These are phyloP conservation scores for Nigrospora osmanthi DNA, from an alignment of 2,329 filamentous ascomycete species.

Conservation along the genomic window DNA sequence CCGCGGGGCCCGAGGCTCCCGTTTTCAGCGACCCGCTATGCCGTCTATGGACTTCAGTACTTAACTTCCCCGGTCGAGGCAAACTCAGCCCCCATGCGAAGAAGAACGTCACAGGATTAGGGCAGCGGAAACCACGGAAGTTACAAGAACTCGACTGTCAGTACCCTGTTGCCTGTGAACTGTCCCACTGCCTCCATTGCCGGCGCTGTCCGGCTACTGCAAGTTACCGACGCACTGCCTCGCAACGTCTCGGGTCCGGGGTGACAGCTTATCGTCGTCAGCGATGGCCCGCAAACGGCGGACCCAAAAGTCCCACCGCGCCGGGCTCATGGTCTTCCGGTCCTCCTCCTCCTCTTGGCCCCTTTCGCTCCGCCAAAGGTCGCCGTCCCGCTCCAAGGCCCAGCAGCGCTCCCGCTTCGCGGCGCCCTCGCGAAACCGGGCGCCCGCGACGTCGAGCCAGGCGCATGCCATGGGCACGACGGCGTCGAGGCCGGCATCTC, in stretches of 20 bases:
- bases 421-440: conserved; percentile 2
- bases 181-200: too few relatives aligned
- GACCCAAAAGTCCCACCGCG: conserved; percentile 3
- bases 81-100: too few relatives aligned
- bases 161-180: too few relatives aligned
- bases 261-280: background rate
- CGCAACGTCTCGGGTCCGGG: background rate
- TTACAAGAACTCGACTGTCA: too few relatives aligned
- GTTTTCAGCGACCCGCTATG: too few relatives aligned
- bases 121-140: too few relatives aligned
- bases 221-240: background rate
- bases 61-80: too few relatives aligned
- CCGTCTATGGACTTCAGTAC: too few relatives aligned
- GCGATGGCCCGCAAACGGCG: background rate
- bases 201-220: background rate
- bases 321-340: background rate
- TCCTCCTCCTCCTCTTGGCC: background rate
- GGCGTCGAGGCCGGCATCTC: conserved; percentile 3
- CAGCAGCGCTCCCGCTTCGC: conserved; percentile 1
- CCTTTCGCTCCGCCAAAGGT: background rate
- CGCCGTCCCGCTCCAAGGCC: conserved; percentile 2
- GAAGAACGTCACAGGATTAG: too few relatives aligned
- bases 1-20: too few relatives aligned
- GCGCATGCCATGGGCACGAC: conserved; percentile 3
- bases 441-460: conserved; percentile 4